These are phyloP conservation scores for Nicotiana rustica DNA, from an alignment of 305 asterid species.

Conservation along the genomic window DNA sequence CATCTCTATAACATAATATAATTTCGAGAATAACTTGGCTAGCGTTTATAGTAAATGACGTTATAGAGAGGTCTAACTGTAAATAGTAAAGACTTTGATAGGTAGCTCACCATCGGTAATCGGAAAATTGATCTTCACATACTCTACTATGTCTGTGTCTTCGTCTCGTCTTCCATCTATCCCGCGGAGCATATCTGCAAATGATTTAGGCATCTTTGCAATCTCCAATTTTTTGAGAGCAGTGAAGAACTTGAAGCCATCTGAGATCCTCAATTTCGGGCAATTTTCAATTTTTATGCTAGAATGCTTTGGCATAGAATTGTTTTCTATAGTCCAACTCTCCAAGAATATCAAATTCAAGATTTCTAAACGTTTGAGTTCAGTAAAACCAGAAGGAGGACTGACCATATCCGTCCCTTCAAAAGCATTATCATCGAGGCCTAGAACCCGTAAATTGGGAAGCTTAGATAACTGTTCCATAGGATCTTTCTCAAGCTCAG, in stretches of 20 bases:
- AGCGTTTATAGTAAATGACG: too few relatives aligned
- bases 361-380: neutral
- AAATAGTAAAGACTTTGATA: neutral
- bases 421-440: neutral
- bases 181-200: neutral
- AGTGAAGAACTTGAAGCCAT: neutral
- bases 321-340: neutral
- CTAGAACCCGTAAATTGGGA: slow-evolving; percentile 8
- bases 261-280: neutral
- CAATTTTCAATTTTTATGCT: slow-evolving; percentile 4
- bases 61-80: too few relatives aligned
- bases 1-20: too few relatives aligned
- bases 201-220: neutral
- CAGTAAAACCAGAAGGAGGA: neutral
- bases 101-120: neutral
- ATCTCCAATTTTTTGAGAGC: neutral
- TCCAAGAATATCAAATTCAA: neutral
- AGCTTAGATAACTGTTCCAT: slow-evolving; percentile 24
- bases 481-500: slow-evolving; percentile 37
- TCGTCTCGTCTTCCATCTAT: neutral
- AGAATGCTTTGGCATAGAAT: neutral
- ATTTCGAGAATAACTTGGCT: too few relatives aligned
- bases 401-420: neutral
- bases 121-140: neutral
- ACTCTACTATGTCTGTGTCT: neutral